These are phyloP conservation scores for Boeremia exigua DNA, from an alignment of 2,329 filamentous ascomycete genomes.

Conservation along the genomic window DNA sequence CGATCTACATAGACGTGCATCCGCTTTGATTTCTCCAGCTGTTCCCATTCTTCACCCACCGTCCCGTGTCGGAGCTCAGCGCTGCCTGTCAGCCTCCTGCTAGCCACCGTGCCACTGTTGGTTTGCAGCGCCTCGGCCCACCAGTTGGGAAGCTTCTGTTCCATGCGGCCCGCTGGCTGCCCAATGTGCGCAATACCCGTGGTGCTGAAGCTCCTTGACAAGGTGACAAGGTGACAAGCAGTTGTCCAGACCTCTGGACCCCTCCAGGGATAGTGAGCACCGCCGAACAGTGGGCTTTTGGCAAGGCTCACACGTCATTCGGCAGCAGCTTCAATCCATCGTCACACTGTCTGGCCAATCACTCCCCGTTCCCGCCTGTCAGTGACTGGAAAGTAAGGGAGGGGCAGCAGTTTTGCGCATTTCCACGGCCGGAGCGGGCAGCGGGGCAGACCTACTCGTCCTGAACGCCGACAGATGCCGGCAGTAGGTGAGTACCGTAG, in stretches of 20 bases:
- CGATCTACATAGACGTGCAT: slow-evolving; percentile 8
- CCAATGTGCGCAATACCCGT: slow-evolving; percentile 50
- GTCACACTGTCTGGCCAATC: slow-evolving; percentile 21
- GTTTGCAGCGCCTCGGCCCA: slow-evolving; percentile 20
- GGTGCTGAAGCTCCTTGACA: slow-evolving; percentile 69
- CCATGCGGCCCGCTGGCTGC: slow-evolving; percentile 23
- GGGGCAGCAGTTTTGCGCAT: slow-evolving; percentile 23
- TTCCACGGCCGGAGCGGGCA: slow-evolving; percentile 25
- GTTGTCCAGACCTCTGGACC: slow-evolving; percentile 21
- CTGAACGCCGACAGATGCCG: slow-evolving; percentile 18
- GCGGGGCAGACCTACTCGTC: slow-evolving; percentile 13
- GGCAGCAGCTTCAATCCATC: slow-evolving; percentile 24
- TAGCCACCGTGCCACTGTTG: slow-evolving; percentile 24
- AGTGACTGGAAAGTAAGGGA: slow-evolving; percentile 25
- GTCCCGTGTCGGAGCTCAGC: slow-evolving; percentile 2
- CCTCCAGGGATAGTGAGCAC: slow-evolving; percentile 19
- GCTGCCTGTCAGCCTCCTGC: slow-evolving; percentile 15
- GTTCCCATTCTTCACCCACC: slow-evolving; percentile 3
- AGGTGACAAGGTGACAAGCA: slow-evolving; percentile 44
- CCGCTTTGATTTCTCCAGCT: slow-evolving; percentile 1
- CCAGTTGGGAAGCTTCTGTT: slow-evolving; percentile 6
- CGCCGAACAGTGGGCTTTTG: slow-evolving; percentile 20
- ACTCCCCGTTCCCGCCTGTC: slow-evolving; percentile 11
- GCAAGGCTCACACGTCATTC: slow-evolving; percentile 32
- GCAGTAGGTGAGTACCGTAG: slow-evolving; percentile 4